A percentile compares a stretch with the other conserved stretches of the same genome.
phyloP scores from a whole-genome alignment of 2,329 filamentous ascomycete species.

The Gaeumannomyces sp. region DNA sequence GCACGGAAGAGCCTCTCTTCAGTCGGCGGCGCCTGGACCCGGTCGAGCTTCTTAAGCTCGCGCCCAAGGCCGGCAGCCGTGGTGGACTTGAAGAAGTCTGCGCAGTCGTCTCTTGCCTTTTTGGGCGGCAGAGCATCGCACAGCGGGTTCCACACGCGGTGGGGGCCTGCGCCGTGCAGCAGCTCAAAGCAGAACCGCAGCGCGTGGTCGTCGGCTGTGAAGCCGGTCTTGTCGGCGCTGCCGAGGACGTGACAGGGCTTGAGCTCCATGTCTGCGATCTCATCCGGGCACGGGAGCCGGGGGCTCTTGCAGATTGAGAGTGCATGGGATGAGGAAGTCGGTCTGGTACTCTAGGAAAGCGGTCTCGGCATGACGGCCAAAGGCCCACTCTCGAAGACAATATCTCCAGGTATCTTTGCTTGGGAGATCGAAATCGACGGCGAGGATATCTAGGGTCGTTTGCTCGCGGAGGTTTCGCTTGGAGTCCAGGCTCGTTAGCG shows the following conservation, averaged over 20 bases:
- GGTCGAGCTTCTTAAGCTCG: not conserved
- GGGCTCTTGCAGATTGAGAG: not conserved
- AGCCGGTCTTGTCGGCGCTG: not conserved
- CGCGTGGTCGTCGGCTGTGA: not conserved
- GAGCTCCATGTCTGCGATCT: not conserved
- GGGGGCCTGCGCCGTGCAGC: not conserved
- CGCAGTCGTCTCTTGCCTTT: not conserved
- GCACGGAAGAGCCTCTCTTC: not conserved
- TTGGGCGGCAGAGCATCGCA: not conserved
- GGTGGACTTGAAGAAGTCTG: not conserved
- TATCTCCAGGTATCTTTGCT: not conserved
- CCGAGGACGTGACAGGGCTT: not conserved
- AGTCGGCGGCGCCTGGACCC: not conserved
- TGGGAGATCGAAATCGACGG: not conserved
- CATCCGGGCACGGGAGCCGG: not conserved
- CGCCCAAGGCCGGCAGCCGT: not conserved
- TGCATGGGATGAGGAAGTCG: not conserved
- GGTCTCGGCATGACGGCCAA: not conserved
- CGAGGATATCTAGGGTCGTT: not conserved
- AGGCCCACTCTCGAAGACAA: slow-evolving; percentile 1
- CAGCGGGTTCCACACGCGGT: slow-evolving; percentile 1
- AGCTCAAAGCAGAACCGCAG: slow-evolving; percentile 6
- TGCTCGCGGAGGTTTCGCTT: not conserved
- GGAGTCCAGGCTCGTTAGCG: not conserved
- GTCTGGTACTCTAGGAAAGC: not conserved